Percentiles rank a stretch among this genome's conserved stretches.
Conservation (phyloP, 75 land plant genomes). For the Cunninghamia lanceolata region DNA sequence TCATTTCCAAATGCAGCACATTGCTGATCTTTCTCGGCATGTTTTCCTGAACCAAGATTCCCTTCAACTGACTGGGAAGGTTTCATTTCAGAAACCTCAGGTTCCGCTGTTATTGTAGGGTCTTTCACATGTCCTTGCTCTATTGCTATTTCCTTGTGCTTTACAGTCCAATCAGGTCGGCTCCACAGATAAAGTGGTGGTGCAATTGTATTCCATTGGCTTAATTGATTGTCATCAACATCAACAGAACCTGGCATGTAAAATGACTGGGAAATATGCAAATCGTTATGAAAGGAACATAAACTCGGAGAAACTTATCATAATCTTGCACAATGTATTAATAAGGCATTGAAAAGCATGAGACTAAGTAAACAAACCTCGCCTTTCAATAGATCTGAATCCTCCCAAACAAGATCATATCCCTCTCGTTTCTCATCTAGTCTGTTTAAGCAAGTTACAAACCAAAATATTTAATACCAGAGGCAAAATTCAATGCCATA, state of each 20-base stretch:
- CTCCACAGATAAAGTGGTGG: slow-evolving; percentile 86
- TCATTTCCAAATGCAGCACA: neutral
- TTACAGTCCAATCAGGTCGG: slow-evolving; percentile 58
- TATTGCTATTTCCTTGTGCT: slow-evolving; percentile 52
- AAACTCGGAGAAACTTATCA: neutral
- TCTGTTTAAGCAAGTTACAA: slow-evolving; percentile 28
- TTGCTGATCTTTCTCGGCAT: neutral
- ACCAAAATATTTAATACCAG: neutral
- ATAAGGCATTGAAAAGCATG: neutral
- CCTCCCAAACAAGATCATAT: slow-evolving; percentile 83
- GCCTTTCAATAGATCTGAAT: slow-evolving; percentile 38
- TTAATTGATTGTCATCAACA: slow-evolving; percentile 56
- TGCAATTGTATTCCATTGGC: slow-evolving; percentile 69
- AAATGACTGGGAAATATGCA: slow-evolving; percentile 54
- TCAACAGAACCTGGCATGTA: slow-evolving; percentile 92
- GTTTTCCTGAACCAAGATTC: neutral
- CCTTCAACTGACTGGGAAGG: neutral
- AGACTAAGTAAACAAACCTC: slow-evolving; percentile 30
- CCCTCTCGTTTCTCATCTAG: slow-evolving; percentile 40
- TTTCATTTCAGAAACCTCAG: neutral
- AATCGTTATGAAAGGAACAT: neutral
- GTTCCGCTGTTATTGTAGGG: neutral
- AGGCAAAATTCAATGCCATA: neutral
- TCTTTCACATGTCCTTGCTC: slow-evolving; percentile 36
- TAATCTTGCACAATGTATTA: neutral